Base-by-base conservation (phyloP, 768 basidiomycete genomes). In the Russula foetens region DNA sequence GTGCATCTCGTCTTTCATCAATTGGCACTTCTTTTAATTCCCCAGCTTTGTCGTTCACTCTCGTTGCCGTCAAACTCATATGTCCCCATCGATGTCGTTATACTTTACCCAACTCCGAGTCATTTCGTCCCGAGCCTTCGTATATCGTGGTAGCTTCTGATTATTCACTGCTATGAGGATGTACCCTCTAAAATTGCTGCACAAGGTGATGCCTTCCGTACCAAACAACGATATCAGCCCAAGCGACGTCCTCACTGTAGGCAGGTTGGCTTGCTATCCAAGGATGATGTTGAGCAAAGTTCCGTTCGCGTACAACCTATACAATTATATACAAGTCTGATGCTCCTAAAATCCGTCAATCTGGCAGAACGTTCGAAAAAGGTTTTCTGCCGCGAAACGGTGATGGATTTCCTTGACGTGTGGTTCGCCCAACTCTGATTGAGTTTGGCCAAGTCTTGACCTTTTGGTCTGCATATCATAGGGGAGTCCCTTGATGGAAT, bases 301-400 rank as follows among this genome's bases (percentile, higher is more conserved):
- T 44, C 73, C 80, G 0, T 86, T 91, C 67, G 90, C 88, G 5
- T 92, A 85, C 72, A 81, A 83, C 66, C 75, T 89, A 63, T 92
- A 84, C 71, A 80, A 75, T n/a, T n/a, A 65, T 76, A 79, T 9
- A 78, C 75, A 41, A 83, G 84, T n/a, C n/a, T n/a, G n/a, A n/a
- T n/a, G 65, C 66, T 73, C n/a, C 69, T n/a, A n/a, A n/a, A 69
- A 2, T 79, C 79, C 4, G 57, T 78, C 12, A 58, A 72, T 33
- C 70, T 87, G n/a, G 81, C 82, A n/a, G 78, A 78, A 3, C 84
- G 84, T n/a, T 92, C 88, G 72, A 91, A 90, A 72, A 69, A 77
- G 62, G 86, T 84, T 0, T 92, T 88, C 68, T 88, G 83, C 53
- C 79, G 75, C 35, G 71, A 74, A 31, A 84, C 90, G 12, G 72